Base-by-base conservation (phyloP, 345 rosid species). In the Hevea brasiliensis region DNA sequence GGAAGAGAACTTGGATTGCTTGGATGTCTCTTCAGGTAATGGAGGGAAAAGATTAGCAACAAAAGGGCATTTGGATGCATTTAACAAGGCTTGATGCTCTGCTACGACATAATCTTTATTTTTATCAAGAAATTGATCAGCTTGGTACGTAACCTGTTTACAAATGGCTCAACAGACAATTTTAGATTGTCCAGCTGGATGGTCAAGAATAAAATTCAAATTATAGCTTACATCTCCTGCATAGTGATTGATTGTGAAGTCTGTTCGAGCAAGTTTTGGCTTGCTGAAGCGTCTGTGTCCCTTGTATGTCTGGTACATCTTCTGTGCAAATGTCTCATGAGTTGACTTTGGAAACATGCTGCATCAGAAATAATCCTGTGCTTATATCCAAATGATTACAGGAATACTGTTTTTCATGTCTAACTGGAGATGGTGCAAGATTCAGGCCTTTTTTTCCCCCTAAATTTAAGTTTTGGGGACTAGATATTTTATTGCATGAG, bases 261-360 rank as follows among this genome's bases (percentile, higher is more conserved):
- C 89, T 62, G 90, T 90, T 56, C 80, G 86, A 40, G 95, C 85
- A 68, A 90, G 87, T 80, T 90, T 88, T 65, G 92, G 94, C 74
- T 90, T 90, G 78, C 87, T 86, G 80, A 90, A 90, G 53, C 95
- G 92, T 78, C 84, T 90, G 81, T 87, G 87, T 66, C 72, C 87
- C 79, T 85, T 90, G 71, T 84, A 90, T 69, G 90, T 90, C 79
- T 88, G 95, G 76, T 88, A 90, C 87, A 88, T 81, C 86, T 88
- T 90, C 42, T 90, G 90, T 55, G 92, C 87, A 84, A 90, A 90
- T 55, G 94, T 88, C 82, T 90, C 95, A 73, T 90, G 92, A 56
- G 95, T 90, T 40, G 95, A 90, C 81, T 85, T 90, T 61, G 95
- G 95, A 72, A 90, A 90, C 95, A 88, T 90, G 75, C 95, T 90